Conservation (phyloP, 2,329 filamentous ascomycete genomes). For the Lecanosticta acicola region DNA sequence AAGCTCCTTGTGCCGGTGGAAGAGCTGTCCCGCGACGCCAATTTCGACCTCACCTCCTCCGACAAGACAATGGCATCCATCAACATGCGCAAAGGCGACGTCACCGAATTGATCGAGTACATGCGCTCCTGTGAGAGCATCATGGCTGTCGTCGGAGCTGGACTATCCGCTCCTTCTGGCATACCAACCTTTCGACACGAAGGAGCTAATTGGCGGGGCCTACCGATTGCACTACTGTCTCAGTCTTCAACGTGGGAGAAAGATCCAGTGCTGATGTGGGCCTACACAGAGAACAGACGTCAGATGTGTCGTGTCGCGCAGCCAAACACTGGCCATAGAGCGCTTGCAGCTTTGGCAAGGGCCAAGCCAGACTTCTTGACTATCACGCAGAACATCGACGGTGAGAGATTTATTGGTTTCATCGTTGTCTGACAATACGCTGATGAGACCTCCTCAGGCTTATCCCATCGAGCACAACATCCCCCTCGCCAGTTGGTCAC, state of each 20-base stretch:
- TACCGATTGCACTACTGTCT: slow-evolving; percentile 1
- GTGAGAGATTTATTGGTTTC: too few species aligned
- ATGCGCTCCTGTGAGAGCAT: too few species aligned
- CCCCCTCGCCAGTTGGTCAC: neutral
- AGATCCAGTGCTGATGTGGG: neutral
- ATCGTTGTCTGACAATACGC: neutral
- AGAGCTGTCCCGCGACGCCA: too few species aligned
- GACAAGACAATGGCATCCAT: too few species aligned
- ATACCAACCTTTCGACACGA: slow-evolving; percentile 2
- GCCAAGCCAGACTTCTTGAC: slow-evolving; percentile 2
- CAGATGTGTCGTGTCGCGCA: neutral
- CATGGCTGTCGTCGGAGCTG: slow-evolving; percentile 1
- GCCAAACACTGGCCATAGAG: slow-evolving; percentile 6
- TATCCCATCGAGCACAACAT: slow-evolving; percentile 3
- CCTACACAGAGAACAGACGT: neutral
- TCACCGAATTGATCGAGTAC: too few species aligned
- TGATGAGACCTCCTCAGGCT: neutral
- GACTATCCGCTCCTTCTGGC: neutral
- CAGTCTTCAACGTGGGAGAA: neutral
- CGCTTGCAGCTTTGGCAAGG: slow-evolving; percentile 3
- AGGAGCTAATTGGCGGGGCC: neutral
- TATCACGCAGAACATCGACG: slow-evolving; percentile 10
- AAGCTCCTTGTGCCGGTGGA: too few species aligned
- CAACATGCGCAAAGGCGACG: too few species aligned
- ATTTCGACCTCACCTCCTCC: too few species aligned